Evolutionary conservation across 2,329 filamentous ascomycete genomes (phyloP).

Genomic region (Calonectria crousiana): DNA sequence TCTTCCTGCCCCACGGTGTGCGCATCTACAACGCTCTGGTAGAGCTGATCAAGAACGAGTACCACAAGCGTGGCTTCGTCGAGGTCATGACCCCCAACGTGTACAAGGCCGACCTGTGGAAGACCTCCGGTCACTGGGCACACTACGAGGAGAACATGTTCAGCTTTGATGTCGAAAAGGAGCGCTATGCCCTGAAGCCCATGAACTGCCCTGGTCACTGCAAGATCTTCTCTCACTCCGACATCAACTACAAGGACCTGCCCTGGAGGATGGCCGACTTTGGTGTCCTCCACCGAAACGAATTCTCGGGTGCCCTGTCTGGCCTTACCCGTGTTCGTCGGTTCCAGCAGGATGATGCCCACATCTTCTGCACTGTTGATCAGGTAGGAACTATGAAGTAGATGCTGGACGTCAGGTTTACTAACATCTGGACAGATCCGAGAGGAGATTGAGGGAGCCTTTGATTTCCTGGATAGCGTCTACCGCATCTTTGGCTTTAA

Average conservation of each 20-base stretch:
- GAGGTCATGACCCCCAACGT: slow-evolving; percentile 96
- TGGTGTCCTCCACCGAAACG: slow-evolving; percentile 94
- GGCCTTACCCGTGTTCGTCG: slow-evolving; percentile 92
- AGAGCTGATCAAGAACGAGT: slow-evolving; percentile 85
- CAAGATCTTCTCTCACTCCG: slow-evolving; percentile 85
- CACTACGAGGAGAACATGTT: slow-evolving; percentile 91
- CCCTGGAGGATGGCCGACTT: slow-evolving; percentile 96
- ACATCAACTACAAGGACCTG: slow-evolving; percentile 86
- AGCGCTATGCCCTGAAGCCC: slow-evolving; percentile 80
- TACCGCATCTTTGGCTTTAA: slow-evolving; percentile 73
- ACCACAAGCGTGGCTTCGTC: slow-evolving; percentile 92
- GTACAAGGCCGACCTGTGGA: slow-evolving; percentile 94
- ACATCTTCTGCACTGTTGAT: slow-evolving; percentile 83
- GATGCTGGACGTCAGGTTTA: not conserved
- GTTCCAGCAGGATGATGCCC: slow-evolving; percentile 96
- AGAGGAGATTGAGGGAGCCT: slow-evolving; percentile 77
- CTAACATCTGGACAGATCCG: slow-evolving; percentile 47
- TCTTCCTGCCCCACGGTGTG: slow-evolving; percentile 93
- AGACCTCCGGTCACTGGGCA: slow-evolving; percentile 93
- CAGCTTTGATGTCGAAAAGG: slow-evolving; percentile 82
- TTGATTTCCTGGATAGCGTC: slow-evolving; percentile 86
- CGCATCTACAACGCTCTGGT: slow-evolving; percentile 93
- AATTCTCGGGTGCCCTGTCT: slow-evolving; percentile 90
- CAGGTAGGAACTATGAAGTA: slow-evolving; percentile 43
- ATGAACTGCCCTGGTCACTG: slow-evolving; percentile 99